Evolutionary conservation across 2,329 filamentous ascomycete genomes (phyloP), one percentile per base, ranked within the genome.

Genomic region (Alternaria brassicicola): DNA sequence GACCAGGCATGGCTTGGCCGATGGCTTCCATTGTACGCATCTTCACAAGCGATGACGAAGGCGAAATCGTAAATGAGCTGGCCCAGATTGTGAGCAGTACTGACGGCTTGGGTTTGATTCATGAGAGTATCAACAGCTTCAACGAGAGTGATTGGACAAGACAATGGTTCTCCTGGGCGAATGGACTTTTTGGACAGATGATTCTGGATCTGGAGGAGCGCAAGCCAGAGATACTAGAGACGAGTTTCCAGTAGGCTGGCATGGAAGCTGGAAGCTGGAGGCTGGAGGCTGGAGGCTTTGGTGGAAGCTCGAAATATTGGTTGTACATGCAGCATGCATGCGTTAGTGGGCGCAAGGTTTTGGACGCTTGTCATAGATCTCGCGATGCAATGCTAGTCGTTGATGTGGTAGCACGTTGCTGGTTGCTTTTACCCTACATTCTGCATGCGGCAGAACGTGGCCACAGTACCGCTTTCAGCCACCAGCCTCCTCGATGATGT

Each of bases 101-200:
- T 5, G 80, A 78, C 66, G 78, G 80, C 4, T 67, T 83, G 26
- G 82, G 82, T 0, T 63, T 84, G 67, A 80, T 84, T 19, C 82
- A 84, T 59, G 82, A 84, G 72, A 83, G 81, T 55, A 78, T 84
- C 60, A 82, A 82, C 60, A 77, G 75, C n/a, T 82, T 78, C 62
- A 80, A 83, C 60, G 67, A 68, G 30, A 76, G 65, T 15, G 71
- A 79, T 57, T 84, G 79, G 77, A 82, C 81, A 25, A 76, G 82
- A 58, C 81, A 82, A 59, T 84, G 82, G 74, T 83, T 83, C 63
- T 79, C 78, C 4, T 84, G 82, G 82, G 82, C 81, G 31, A 84
- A 82, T 64, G 82, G 80, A 10, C 67, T 84, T 55, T 84, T 81
- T 71, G 82, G 81, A 9, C 79, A 82, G 67, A 80, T 81, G 78